Percentiles rank a stretch among this genome's conserved stretches.
phyloP scores from a whole-genome alignment of 139 green algal species.

The Medakamo hakoo region DNA sequence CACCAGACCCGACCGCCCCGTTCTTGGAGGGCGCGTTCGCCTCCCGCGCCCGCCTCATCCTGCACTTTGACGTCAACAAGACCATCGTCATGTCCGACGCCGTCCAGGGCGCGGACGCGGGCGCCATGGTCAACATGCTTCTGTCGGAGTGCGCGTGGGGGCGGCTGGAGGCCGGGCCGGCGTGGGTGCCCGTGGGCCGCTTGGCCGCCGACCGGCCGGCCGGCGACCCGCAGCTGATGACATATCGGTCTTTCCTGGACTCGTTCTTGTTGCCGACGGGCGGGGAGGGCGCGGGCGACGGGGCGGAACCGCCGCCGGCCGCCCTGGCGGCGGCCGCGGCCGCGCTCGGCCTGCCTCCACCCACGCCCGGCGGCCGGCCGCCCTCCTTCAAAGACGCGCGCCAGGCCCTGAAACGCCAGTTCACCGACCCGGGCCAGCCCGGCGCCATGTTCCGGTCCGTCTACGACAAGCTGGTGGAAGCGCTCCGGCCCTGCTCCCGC shows the following conservation, averaged over 20 bases:
- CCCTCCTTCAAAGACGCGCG: constrained; percentile 12
- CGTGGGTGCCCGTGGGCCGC: constrained; percentile 17
- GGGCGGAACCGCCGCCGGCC: too few species aligned
- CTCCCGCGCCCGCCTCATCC: constrained; percentile 13
- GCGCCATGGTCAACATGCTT: constrained; percentile 21
- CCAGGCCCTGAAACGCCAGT: constrained; percentile 14
- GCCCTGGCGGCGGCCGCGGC: too few species aligned
- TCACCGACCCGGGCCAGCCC: constrained; percentile 17
- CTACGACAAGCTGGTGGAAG: constrained; percentile 6
- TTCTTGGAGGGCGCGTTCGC: constrained; percentile 4
- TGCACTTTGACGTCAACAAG: constrained; percentile 34
- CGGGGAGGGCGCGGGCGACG: neutral
- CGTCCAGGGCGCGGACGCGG: constrained; percentile 12
- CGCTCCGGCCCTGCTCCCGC: constrained; percentile 2
- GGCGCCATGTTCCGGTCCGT: constrained; percentile 27
- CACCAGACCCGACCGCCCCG: too few species aligned
- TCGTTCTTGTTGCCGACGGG: constrained; percentile 16
- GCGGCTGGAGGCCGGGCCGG: constrained; percentile 11
- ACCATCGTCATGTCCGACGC: constrained; percentile 23
- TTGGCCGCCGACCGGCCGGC: constrained; percentile 13
- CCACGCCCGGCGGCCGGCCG: neutral
- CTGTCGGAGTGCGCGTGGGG: constrained; percentile 26
- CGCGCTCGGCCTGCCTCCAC: neutral
- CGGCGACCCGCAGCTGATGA: constrained; percentile 27
- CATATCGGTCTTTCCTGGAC: constrained; percentile 25